Evolutionary conservation across 306 rosid genomes (phyloP), one percentile per base, ranked within the genome.

Genomic region (Quercus alba): DNA sequence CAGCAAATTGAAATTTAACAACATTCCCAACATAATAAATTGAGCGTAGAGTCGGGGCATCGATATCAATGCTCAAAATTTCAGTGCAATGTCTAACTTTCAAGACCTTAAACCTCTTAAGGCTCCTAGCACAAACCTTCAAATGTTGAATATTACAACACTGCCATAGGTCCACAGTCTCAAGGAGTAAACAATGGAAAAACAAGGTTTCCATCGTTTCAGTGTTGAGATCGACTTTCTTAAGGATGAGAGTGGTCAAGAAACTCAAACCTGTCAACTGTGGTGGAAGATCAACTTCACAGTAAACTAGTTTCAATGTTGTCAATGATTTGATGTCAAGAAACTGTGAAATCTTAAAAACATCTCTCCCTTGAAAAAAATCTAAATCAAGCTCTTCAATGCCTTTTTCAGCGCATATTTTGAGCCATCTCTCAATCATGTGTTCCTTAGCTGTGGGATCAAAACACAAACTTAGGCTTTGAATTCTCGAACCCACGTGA

Each of bases 331-430:
- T 23, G n/a, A 19, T 7, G 23, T 64, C 66, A 1, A 83, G 0
- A 6, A 74, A 26, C 2, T 7, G 6, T 4, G 58, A 10, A 3
- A 83, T 5, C 0, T 1, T 1, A 7, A 64, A 64, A 4, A 59
- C 62, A 1, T 19, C 6, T 3, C 5, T 15, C 0, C 15, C 6
- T 41, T 19, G n/a, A 0, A 4, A 28, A 2, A 85, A 80, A 3
- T 76, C 6, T 0, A 87, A 26, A 5, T 84, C 80, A 0, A 90
- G 70, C 14, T 78, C 85, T 35, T 90, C 33, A 1, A 86, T 5
- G 0, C 76, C 61, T 35, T 85, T 85, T 0, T 54, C 4, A 2
- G 8, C 4, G 6, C 87, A 71, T 1, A 54, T 70, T 0, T 6
- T 0, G 12, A 90, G 59, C 91, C 93, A 90, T 4, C 30, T 55